Conservation (phyloP, 768 basidiomycete species). For the Ephemerocybe angulata region DNA sequence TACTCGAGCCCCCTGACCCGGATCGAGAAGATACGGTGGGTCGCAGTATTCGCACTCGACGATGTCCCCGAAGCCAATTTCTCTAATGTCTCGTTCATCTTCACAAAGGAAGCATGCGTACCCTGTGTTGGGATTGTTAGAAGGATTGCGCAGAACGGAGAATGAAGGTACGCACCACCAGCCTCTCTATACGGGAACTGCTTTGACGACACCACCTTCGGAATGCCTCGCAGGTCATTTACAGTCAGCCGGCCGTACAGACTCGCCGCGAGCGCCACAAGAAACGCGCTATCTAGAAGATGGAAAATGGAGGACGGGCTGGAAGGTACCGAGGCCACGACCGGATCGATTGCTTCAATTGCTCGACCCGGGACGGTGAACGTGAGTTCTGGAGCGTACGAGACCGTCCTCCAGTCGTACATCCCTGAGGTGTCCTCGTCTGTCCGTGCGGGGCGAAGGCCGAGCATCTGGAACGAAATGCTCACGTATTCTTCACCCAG, state of each 20-base stretch:
- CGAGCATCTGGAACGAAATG: constrained; percentile 17
- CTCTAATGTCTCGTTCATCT: not conserved
- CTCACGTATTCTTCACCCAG: constrained; percentile 10
- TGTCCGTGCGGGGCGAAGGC: constrained; percentile 14
- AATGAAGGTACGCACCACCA: too few species aligned
- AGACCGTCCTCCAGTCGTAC: constrained; percentile 19
- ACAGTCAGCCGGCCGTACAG: too few species aligned
- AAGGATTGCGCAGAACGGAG: too few species aligned
- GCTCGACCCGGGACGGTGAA: constrained; percentile 15
- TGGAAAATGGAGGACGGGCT: too few species aligned
- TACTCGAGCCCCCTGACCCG: constrained; percentile 13
- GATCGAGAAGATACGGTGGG: constrained; percentile 11
- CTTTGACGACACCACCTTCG: too few species aligned
- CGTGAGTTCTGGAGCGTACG: constrained; percentile 4
- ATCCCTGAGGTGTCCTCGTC: constrained; percentile 16
- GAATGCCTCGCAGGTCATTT: too few species aligned
- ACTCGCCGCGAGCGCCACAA: too few species aligned
- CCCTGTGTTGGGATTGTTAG: too few species aligned
- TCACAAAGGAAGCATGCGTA: not conserved
- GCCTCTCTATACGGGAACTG: too few species aligned
- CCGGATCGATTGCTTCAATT: constrained; percentile 15
- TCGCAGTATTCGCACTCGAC: constrained; percentile 12
- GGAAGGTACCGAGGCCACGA: too few species aligned
- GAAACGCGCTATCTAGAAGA: too few species aligned
- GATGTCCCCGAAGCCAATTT: not conserved